Conservation (phyloP, 1,284 basidiomycete species). For the Cutaneotrichosporon sp. region DNA sequence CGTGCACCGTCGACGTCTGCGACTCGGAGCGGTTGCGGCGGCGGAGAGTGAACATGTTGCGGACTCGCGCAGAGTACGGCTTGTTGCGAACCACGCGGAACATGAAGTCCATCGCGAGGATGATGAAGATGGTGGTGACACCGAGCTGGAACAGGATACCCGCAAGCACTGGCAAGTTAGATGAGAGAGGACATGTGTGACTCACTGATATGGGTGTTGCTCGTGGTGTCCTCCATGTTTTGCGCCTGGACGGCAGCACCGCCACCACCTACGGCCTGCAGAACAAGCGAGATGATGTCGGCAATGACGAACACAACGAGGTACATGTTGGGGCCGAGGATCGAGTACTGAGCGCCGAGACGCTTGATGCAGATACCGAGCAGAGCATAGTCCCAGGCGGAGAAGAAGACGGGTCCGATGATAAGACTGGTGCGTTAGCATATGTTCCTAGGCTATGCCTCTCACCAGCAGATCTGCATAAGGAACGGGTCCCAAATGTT, state of each 20-base stretch:
- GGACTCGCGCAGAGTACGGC: slow-evolving; percentile 18
- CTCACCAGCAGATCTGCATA: slow-evolving; percentile 50
- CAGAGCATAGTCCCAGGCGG: slow-evolving; percentile 38
- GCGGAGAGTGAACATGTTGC: background rate
- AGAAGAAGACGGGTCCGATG: slow-evolving; percentile 47
- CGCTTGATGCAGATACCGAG: slow-evolving; percentile 41
- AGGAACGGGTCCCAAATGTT: slow-evolving; percentile 37
- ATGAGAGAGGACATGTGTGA: background rate
- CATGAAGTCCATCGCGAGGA: slow-evolving; percentile 35
- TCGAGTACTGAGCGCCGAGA: slow-evolving; percentile 40
- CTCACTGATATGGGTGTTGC: slow-evolving; percentile 25
- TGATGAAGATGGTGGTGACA: slow-evolving; percentile 36
- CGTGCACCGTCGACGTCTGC: background rate
- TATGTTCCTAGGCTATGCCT: slow-evolving; percentile 1
- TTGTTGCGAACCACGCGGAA: slow-evolving; percentile 20
- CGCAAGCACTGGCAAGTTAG: slow-evolving; percentile 31
- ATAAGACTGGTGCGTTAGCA: slow-evolving; percentile 25
- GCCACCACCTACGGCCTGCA: slow-evolving; percentile 49
- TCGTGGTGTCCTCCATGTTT: slow-evolving; percentile 16
- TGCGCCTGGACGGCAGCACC: slow-evolving; percentile 30
- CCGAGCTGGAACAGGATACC: slow-evolving; percentile 47
- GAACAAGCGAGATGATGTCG: slow-evolving; percentile 45
- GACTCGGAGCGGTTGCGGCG: background rate
- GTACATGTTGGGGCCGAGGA: slow-evolving; percentile 38
- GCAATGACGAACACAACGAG: slow-evolving; percentile 43